Evolutionary conservation across 768 basidiomycete genomes (phyloP), one percentile per base, ranked within the genome.

Genomic region (Tulasnella sp.): DNA sequence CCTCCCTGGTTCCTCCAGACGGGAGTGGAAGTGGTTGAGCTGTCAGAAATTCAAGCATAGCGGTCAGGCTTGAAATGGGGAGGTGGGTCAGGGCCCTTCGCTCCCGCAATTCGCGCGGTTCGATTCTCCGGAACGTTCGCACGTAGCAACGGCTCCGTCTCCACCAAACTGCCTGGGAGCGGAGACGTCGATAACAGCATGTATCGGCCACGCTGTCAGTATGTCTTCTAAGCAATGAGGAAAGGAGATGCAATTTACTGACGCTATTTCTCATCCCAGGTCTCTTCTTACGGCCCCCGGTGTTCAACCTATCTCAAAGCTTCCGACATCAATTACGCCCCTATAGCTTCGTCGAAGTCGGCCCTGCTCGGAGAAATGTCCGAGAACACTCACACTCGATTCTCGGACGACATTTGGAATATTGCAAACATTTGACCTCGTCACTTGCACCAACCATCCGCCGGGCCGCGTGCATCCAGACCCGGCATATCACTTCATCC

Each of bases 241-340:
- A 31, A 36, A 68, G 62, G 16, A 27, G 27, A 31, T 34, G 10
- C 12, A 68, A 68, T 68, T 36, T 36, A 68, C 62, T 68, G 62
- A 68, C 3, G 34, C 1, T 27, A 34, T 10, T 68, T 68, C 62
- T 68, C 62, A 24, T 68, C 34, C 14, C 62, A 68, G 62, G 31
- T 68, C 24, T 36, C 62, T 68, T 68, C 62, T 68, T 68, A 36
- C 62, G 62, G 62, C 62, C 27, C 34, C 62, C 62, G 62, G 62
- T 68, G 62, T 68, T 68, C 62, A 68, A 68, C 62, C 62, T 68
- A 36, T 68, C 62, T 27, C 62, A 68, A 68, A 14, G 31, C 62
- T 68, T 68, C 62, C 62, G 62, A 68, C 62, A 68, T 68, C 62
- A 68, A 68, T 68, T 68, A 68, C 62, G 62, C 62, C 62, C 62